phyloP scores from a whole-genome alignment of 352 stramenopile species.

The Phytopythium montanum region DNA sequence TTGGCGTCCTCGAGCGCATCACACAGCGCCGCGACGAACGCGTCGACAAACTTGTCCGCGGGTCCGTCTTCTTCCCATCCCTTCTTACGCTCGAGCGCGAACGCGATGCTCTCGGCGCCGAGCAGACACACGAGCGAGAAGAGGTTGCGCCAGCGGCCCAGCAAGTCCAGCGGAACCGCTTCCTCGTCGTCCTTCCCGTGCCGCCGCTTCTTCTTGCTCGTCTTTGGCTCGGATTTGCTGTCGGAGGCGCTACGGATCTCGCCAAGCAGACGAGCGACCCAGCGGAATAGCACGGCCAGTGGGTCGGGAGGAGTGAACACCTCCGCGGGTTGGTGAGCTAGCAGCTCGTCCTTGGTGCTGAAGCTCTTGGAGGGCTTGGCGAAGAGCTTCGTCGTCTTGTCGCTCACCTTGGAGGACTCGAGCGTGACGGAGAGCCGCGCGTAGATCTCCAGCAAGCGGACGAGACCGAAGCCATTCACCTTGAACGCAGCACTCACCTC shows the following conservation, averaged over 20 bases:
- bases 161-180: conserved; percentile 32
- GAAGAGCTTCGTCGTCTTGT: conserved; percentile 41
- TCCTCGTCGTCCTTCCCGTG: conserved; percentile 33
- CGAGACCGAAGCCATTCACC: conserved; percentile 50
- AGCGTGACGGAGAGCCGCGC: conserved; percentile 52
- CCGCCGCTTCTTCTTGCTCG: conserved; percentile 41
- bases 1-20: conserved; percentile 39
- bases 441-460: conserved; percentile 72
- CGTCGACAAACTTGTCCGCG: conserved; percentile 40
- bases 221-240: background rate
- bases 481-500: conserved; percentile 42
- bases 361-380: conserved; percentile 39
- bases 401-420: conserved; percentile 44
- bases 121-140: conserved; percentile 62
- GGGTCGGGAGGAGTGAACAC: conserved; percentile 53
- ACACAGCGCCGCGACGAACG: conserved; percentile 41
- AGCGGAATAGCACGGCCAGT: conserved; percentile 43
- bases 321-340: conserved; percentile 49
- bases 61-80: conserved; percentile 29
- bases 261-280: conserved; percentile 48
- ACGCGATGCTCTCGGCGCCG: conserved; percentile 57
- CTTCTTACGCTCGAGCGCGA: conserved; percentile 45
- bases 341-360: conserved; percentile 35
- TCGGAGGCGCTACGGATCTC: conserved; percentile 26
- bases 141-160: conserved; percentile 67